phyloP scores from a whole-genome alignment of 768 basidiomycete genomes.

The Boletus reticuloceps region DNA sequence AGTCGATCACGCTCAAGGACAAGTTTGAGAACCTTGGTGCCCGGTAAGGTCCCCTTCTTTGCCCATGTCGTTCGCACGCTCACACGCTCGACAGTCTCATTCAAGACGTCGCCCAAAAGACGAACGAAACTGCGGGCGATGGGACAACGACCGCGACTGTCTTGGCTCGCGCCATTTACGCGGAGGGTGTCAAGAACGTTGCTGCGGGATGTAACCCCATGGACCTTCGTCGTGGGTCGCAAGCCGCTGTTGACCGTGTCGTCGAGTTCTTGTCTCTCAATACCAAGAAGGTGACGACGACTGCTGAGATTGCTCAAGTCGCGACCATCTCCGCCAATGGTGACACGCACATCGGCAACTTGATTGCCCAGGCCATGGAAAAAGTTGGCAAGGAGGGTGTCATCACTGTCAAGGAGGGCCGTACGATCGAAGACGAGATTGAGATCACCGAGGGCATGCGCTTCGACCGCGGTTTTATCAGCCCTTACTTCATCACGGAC shows the following conservation, averaged over 20 bases:
- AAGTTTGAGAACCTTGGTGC: slow-evolving; percentile 99
- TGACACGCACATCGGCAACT: slow-evolving; percentile 80
- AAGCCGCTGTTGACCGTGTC: slow-evolving; percentile 94
- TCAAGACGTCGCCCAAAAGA: slow-evolving; percentile 95
- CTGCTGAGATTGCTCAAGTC: slow-evolving; percentile 96
- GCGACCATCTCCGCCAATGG: slow-evolving; percentile 89
- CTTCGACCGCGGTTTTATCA: slow-evolving; percentile 98
- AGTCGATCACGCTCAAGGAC: slow-evolving; percentile 91
- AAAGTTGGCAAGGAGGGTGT: slow-evolving; percentile 99
- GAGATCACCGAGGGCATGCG: slow-evolving; percentile 99
- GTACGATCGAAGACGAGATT: slow-evolving; percentile 97
- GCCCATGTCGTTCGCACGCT: background rate
- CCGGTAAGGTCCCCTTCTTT: slow-evolving; percentile 54
- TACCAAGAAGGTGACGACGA: slow-evolving; percentile 93
- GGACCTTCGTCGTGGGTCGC: slow-evolving; percentile 98
- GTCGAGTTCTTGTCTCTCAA: slow-evolving; percentile 86
- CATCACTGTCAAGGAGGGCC: slow-evolving; percentile 99
- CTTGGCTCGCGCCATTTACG: slow-evolving; percentile 94
- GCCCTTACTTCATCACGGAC: slow-evolving; percentile 98
- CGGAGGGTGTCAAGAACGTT: slow-evolving; percentile 98
- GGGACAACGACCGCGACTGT: slow-evolving; percentile 90
- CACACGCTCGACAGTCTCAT: slow-evolving; percentile 57
- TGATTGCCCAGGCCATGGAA: slow-evolving; percentile 63
- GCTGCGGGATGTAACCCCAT: slow-evolving; percentile 99
- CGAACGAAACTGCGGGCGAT: slow-evolving; percentile 96